phyloP scores from a whole-genome alignment of 2,329 filamentous ascomycete species.

The Verticillium dahliae region DNA sequence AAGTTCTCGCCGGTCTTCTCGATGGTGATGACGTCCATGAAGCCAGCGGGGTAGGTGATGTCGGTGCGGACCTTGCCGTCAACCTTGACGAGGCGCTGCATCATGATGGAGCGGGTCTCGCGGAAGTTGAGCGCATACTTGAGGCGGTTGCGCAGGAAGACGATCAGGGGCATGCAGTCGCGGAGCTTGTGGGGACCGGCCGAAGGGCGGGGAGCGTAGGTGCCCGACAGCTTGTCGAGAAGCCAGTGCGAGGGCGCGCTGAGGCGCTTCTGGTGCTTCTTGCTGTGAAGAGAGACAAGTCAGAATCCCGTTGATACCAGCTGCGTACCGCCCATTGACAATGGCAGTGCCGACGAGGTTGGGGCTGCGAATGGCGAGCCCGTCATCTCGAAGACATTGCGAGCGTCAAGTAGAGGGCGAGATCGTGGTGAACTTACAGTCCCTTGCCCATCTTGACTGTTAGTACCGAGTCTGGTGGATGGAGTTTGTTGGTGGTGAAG shows the following conservation, averaged over 20 bases:
- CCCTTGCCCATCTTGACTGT: conserved; percentile 57
- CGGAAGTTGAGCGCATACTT: conserved; percentile 99
- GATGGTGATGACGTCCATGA: conserved; percentile 99
- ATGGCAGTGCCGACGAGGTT: neutral
- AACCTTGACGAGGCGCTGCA: conserved; percentile 99
- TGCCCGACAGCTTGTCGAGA: conserved; percentile 97
- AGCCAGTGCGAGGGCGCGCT: conserved; percentile 99
- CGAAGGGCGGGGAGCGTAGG: conserved; percentile 66
- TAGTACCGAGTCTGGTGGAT: conserved; percentile 13
- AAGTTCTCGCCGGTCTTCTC: conserved; percentile 99
- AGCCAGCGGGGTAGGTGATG: conserved; percentile 91
- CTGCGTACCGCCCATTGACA: neutral
- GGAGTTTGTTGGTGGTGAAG: conserved; percentile 30
- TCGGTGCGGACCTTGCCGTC: conserved; percentile 99
- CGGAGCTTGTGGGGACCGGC: conserved; percentile 98
- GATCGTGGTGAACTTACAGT: conserved; percentile 40
- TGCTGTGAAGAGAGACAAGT: conserved; percentile 48
- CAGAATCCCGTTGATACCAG: conserved; percentile 18
- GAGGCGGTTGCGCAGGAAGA: conserved; percentile 94
- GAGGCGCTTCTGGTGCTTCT: conserved; percentile 99
- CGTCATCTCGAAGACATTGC: neutral
- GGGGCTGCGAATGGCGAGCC: neutral
- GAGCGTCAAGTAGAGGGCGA: neutral
- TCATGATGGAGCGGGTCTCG: conserved; percentile 95
- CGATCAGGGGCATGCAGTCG: conserved; percentile 97